Evolutionary conservation across 2,329 filamentous ascomycete genomes (phyloP).

Genomic region (Colletotrichum nymphaeae): DNA sequence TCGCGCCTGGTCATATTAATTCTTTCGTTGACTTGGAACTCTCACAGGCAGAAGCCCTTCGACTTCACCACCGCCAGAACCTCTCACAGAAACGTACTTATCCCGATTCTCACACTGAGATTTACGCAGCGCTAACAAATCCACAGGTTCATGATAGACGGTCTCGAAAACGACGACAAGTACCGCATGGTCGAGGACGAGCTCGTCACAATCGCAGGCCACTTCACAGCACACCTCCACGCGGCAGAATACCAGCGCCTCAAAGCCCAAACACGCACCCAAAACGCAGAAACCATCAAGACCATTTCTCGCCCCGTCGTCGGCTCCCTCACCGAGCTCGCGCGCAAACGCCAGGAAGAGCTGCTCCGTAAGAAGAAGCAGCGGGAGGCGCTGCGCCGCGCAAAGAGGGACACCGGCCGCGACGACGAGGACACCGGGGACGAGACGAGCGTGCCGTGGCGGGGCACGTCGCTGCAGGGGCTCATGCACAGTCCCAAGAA

Average conservation of each 20-base stretch:
- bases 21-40: background rate
- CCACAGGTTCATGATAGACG: conserved; percentile 71
- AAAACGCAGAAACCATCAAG: conserved; percentile 64
- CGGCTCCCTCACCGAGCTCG: conserved; percentile 49
- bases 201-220: conserved; percentile 73
- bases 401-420: conserved; percentile 33
- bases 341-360: conserved; percentile 49
- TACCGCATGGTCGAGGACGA: conserved; percentile 91
- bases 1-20: background rate
- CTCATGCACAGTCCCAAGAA: conserved; percentile 56
- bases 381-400: conserved; percentile 42
- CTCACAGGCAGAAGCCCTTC: conserved; percentile 52
- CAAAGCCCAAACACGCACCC: conserved; percentile 65
- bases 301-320: conserved; percentile 65
- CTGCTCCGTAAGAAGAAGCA: conserved; percentile 50
- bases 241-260: conserved; percentile 80
- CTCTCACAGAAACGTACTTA: conserved; percentile 57
- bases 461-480: conserved; percentile 50
- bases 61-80: conserved; percentile 63
- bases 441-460: conserved; percentile 41
- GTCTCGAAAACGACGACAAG: conserved; percentile 73
- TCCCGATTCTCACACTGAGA: background rate
- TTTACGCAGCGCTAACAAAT: conserved; percentile 15
- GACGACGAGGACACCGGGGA: conserved; percentile 46
- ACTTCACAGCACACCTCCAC: conserved; percentile 81